Evolutionary conservation across 2,329 filamentous ascomycete species (phyloP), one percentile per base, ranked within the genome.

Genomic region (Colletotrichum musicola): DNA sequence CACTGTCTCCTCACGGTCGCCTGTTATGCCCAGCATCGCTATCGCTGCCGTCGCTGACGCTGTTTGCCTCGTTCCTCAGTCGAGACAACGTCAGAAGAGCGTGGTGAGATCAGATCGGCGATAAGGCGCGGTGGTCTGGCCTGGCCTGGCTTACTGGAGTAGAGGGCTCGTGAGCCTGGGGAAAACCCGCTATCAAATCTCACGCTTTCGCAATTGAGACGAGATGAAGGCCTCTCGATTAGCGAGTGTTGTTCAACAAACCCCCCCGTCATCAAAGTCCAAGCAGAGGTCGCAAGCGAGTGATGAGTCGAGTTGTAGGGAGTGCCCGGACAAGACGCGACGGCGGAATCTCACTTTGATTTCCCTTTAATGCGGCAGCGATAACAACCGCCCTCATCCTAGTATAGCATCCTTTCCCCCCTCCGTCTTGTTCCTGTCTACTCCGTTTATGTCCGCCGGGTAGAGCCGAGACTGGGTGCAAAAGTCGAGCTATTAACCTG

Each of bases 191-290:
- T 35, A 35, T 35, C 30, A 35, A 16, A 46, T 40, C 47, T 18
- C 12, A 22, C 38, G 40, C 46, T 55, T 22, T 53, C 14, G 40
- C 20, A 55, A 47, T 56, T 35, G 55, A 51, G 49, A 59, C 61
- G 35, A 50, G 42, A 68, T 56, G 49, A 60, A 51, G 10, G 30
- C 10, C 42, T n/a, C 49, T 65, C n/a, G 38, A 56, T 60, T 68
- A 42, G 42, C 55, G 44, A 59, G 40, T 54, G 38, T 35, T 35
- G 30, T 4, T 25, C 22, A 25, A 25, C 22, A 25, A 25, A 4
- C 22, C 18, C 46, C 46, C 53, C 60, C 30, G 53, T 54, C 64
- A 40, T 58, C 27, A 38, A 64, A 54, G 44, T 6, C 14, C 38
- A 35, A 46, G 10, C 50, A 35, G 38, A 16, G 38, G 18, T 16